A percentile compares a stretch with the other conserved stretches of the same genome.
Evolutionary conservation across 164 flowering plant genomes (phyloP).

Genomic region (Litsea cubeba): DNA sequence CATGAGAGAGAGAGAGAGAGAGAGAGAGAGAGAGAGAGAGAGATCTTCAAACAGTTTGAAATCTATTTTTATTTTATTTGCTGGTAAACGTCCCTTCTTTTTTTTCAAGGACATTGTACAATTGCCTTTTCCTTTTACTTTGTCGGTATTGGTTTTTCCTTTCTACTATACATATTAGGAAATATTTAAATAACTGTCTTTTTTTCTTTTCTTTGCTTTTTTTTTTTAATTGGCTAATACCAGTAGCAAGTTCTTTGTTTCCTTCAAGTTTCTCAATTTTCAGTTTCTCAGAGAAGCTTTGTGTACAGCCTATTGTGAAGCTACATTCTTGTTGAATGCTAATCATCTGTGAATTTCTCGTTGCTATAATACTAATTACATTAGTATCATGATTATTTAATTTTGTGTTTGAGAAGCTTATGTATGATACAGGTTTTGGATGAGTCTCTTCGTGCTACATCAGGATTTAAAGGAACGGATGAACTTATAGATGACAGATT

Average conservation of each 20-base stretch:
- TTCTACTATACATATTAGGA: no score
- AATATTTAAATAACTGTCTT: no score
- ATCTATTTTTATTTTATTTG: no score
- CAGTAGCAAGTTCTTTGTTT: background rate
- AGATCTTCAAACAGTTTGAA: no score
- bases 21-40: no score
- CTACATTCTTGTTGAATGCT: background rate
- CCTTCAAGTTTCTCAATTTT: background rate
- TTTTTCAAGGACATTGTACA: no score
- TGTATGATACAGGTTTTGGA: constrained; percentile 62
- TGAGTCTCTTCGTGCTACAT: constrained; percentile 80
- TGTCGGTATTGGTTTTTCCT: no score
- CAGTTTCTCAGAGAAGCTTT: background rate
- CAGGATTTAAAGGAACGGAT: constrained; percentile 93
- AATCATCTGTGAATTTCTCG: background rate
- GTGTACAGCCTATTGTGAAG: background rate
- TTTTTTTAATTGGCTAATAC: no score
- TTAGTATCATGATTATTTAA: background rate
- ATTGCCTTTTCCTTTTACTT: no score
- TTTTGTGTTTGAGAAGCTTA: background rate
- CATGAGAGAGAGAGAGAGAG: no score
- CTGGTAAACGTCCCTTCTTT: no score
- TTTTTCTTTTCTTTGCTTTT: no score
- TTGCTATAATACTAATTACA: background rate
- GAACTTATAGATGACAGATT: constrained; percentile 63